Conservation (phyloP, 495 filamentous ascomycete species). For the Copromyces sp. region DNA sequence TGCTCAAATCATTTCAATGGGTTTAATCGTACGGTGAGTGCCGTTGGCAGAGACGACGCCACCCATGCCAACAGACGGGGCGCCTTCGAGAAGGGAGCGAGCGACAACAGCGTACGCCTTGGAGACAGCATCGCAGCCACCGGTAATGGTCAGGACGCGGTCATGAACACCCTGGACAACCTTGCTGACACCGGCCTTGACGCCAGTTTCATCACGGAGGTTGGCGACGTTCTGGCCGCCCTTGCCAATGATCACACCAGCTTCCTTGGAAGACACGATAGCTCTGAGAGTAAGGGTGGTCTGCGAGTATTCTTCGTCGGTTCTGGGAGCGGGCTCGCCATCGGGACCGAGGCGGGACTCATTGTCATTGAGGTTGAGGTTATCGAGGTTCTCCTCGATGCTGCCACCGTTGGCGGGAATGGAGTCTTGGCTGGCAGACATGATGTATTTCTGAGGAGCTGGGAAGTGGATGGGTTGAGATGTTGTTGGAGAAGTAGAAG, state of each 20-base stretch:
- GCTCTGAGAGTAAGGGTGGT: conserved; percentile 86
- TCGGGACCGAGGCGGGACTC: conserved; percentile 54
- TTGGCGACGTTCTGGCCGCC: conserved; percentile 97
- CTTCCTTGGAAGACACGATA: conserved; percentile 97
- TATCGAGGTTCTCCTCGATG: conserved; percentile 41
- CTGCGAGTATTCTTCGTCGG: conserved; percentile 92
- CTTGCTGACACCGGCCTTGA: conserved; percentile 96
- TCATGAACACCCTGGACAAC: conserved; percentile 96
- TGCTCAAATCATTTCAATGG: neutral
- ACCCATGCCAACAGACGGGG: conserved; percentile 90
- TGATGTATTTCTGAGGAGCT: conserved; percentile 17
- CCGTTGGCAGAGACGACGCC: conserved; percentile 74
- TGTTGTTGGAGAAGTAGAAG: neutral
- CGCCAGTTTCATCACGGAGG: conserved; percentile 90
- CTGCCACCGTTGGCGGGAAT: conserved; percentile 30
- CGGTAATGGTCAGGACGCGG: conserved; percentile 90
- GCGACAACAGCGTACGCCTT: conserved; percentile 91
- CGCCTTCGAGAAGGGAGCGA: conserved; percentile 81
- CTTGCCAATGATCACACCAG: conserved; percentile 97
- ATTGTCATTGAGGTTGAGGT: conserved; percentile 37
- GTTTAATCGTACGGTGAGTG: conserved; percentile 69
- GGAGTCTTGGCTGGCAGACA: conserved; percentile 40
- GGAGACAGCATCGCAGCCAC: conserved; percentile 72
- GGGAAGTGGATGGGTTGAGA: neutral
- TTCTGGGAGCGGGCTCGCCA: conserved; percentile 63